Percentiles rank a stretch among this genome's conserved stretches.
phyloP scores from a whole-genome alignment of 768 basidiomycete species.

The Lentinula sp. region DNA sequence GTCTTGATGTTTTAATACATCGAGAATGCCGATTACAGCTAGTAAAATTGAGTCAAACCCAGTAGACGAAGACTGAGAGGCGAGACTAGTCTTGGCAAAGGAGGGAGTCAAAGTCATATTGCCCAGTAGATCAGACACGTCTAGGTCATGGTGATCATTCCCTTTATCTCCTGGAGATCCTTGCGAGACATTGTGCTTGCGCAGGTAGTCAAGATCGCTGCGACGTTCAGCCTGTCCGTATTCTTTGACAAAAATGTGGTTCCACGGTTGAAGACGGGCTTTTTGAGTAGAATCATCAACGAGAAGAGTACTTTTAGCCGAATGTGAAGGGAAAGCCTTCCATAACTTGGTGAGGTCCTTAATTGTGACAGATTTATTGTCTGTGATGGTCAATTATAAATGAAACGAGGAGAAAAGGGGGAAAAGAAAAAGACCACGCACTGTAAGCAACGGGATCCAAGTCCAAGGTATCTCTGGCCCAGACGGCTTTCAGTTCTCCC shows the following conservation, averaged over 20 bases:
- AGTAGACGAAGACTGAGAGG: neutral
- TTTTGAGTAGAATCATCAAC: constrained; percentile 53
- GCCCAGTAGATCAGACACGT: neutral
- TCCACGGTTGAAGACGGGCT: constrained; percentile 68
- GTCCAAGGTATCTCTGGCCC: constrained; percentile 48
- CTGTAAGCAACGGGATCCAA: constrained; percentile 39
- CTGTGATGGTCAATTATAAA: constrained; percentile 12
- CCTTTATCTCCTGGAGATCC: neutral
- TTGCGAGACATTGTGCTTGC: neutral
- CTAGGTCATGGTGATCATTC: neutral
- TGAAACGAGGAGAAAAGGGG: neutral
- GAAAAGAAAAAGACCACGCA: constrained; percentile 19
- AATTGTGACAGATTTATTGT: constrained; percentile 48
- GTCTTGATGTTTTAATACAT: constrained; percentile 47
- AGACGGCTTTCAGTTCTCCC: constrained; percentile 27
- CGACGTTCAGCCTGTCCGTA: constrained; percentile 44
- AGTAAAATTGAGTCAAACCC: constrained; percentile 51
- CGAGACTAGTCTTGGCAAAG: constrained; percentile 1
- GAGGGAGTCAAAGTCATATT: neutral
- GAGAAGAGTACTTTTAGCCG: constrained; percentile 39
- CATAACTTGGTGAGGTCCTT: constrained; percentile 74
- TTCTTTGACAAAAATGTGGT: constrained; percentile 73
- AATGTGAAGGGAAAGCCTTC: constrained; percentile 35
- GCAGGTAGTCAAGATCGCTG: constrained; percentile 5
- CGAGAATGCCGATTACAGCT: constrained; percentile 62